Evolutionary conservation across 805 yeast genomes (phyloP), one percentile per base, ranked within the genome.

Genomic region (Teunomyces atbi): DNA sequence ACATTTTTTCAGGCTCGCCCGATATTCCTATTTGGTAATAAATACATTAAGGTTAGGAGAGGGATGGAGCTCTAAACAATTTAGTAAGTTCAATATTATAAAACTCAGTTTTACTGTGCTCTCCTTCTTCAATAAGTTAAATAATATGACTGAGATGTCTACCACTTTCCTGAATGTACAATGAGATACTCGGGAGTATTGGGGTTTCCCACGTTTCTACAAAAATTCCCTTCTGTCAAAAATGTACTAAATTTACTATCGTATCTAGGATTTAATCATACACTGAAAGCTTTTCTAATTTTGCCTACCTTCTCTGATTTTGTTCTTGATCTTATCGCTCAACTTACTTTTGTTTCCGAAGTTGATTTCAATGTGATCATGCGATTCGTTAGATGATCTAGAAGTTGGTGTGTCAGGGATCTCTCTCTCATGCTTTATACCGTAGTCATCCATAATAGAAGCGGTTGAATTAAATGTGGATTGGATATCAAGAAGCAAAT

Each of bases 291-390:
- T 13, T 13, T n/a, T 13, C 18, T 30, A 30, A 5, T 36, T 23
- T 36, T 62, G 65, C 49, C 77, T 61, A 30, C 61, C 59, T 46
- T 69, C 73, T 48, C 72, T 63, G 46, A 72, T 56, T 45, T 61
- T 66, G 39, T 52, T 49, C 51, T 65, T 68, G 44, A 72, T 72
- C 48, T 59, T 68, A 35, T 65, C 68, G 35, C 67, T 55, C 20
- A 71, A 53, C 42, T 50, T 58, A 19, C 42, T 41, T 44, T 44
- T 49, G 4, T 45, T 34, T 7, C 56, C 57, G 45, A 70, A 70
- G 44, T 69, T 69, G 44, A 71, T 53, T 50, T 68, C 73, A 33
- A 67, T 62, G 11, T 60, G 66, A 16, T 55, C 53, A 16, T 45
- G 45, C 6, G 67, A 62, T 36, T 51, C 49, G 21, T 47, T 53